phyloP scores from a whole-genome alignment of 305 asterid genomes.

The Striga hermonthica region DNA sequence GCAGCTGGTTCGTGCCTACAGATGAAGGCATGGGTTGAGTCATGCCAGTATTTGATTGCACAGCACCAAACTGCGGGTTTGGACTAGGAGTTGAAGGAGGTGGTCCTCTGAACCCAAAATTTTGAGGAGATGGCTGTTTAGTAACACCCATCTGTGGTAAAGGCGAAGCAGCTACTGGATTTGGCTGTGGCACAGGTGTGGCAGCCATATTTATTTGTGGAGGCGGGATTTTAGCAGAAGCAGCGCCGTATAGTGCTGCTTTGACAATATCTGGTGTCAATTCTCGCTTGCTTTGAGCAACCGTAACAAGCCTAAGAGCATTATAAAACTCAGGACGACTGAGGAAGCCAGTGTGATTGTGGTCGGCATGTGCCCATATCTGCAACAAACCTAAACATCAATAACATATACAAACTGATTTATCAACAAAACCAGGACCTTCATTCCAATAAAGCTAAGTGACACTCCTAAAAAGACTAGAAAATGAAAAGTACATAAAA shows the following conservation, averaged over 20 bases:
- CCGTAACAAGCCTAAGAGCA: constrained; percentile 94
- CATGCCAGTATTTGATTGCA: constrained; percentile 37
- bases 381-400: constrained; percentile 39
- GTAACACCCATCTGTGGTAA: constrained; percentile 39
- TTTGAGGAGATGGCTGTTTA: constrained; percentile 43
- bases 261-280: constrained; percentile 87
- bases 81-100: constrained; percentile 38
- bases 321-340: constrained; percentile 77
- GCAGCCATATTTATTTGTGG: constrained; percentile 65
- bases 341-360: constrained; percentile 63
- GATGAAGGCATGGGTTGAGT: constrained; percentile 47
- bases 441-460: constrained; percentile 12
- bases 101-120: constrained; percentile 54
- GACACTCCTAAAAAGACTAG: too few relatives aligned
- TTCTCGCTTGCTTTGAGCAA: constrained; percentile 92
- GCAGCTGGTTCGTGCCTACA: constrained; percentile 54
- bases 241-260: constrained; percentile 81
- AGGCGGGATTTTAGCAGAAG: constrained; percentile 88
- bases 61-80: constrained; percentile 44
- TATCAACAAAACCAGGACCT: constrained; percentile 18
- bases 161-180: constrained; percentile 44
- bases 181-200: constrained; percentile 49
- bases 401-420: constrained; percentile 11
- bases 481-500: neutral
- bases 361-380: constrained; percentile 89